Percentiles rank a stretch among this genome's conserved stretches.
These are phyloP conservation scores for Nitzschia sp. DNA, from an alignment of 108 stramenopile genomes.

Conservation along the genomic window DNA sequence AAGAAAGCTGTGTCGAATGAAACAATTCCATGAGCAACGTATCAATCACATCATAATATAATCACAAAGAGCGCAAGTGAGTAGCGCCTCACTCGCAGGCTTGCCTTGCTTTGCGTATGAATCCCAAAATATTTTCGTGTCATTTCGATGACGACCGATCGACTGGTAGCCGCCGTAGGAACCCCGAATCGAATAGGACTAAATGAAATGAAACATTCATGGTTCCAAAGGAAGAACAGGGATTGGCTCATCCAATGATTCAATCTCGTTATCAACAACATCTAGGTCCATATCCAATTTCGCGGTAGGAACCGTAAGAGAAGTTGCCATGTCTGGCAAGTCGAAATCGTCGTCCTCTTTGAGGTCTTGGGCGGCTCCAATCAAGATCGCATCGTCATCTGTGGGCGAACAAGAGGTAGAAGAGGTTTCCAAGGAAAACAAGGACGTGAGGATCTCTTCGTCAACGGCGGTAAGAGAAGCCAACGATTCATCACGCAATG, in stretches of 20 bases:
- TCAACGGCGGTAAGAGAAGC: constrained; percentile 31
- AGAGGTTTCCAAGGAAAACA: constrained; percentile 22
- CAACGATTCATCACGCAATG: not conserved
- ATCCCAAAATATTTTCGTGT: too few species aligned
- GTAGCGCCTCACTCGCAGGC: too few species aligned
- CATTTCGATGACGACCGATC: too few species aligned
- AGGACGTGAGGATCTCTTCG: constrained; percentile 37
- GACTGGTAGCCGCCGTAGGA: too few species aligned
- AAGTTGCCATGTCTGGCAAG: not conserved
- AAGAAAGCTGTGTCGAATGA: too few species aligned
- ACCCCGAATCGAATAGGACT: too few species aligned
- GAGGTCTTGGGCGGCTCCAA: constrained; percentile 9
- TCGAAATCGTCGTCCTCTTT: constrained; percentile 31
- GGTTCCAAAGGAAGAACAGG: not conserved
- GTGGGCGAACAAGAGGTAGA: not conserved
- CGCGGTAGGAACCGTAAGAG: not conserved
- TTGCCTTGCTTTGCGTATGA: too few species aligned
- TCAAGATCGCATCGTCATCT: constrained; percentile 26
- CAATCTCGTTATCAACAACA: not conserved
- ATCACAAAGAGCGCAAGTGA: too few species aligned
- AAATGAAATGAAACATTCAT: too few species aligned
- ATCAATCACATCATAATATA: too few species aligned
- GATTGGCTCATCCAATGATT: not conserved
- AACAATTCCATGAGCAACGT: too few species aligned
- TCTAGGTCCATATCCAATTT: not conserved